Evolutionary conservation across 106 monocot genomes (phyloP), one percentile per base, ranked within the genome.

Genomic region (Platanthera zijinensis): DNA sequence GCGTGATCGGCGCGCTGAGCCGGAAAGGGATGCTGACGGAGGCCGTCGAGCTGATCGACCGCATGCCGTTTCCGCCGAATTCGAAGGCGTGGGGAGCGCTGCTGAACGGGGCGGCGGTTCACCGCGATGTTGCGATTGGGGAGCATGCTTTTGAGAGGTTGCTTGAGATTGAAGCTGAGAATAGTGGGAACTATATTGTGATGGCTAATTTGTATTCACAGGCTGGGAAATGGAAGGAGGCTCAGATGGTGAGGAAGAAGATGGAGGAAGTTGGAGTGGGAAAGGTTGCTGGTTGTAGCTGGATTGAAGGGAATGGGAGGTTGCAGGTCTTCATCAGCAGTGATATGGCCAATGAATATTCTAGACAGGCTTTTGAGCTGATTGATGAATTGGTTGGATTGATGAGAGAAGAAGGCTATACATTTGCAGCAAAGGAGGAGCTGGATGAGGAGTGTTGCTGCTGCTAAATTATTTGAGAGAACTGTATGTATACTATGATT

Each of bases 211-310:
- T 84, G 18, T 85, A 77, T 67, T 82, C 82, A 2, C 51, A 73
- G 15, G 77, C 52, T 48, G 81, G 79, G 61, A 88, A 67, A 50
- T 82, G 87, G 84, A 82, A 80, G 53, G 80, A 84, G 63, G 84
- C 87, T 6, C 50, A 84, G 46, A 64, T 10, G 59, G 77, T 84
- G 72, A 88, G 87, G 74, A 77, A 69, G 28, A 88, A 71, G 62
- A 63, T 88, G 87, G 72, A 74, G 66, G 79, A 54, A 48, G 50
- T 70, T 46, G 82, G 84, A 48, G 46, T 84, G 80, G 74, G 13
- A 7, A 87, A 84, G 74, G 17, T 84, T 77, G 82, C 84, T 77
- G 87, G 84, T 18, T 82, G 84, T 51, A 88, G 84, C 56, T 88
- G 87, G 84, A 85, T 84, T 5, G 82, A 82, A 73, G 78, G 3